phyloP scores from a whole-genome alignment of 1,284 basidiomycete species.

The Malassezia vespertilionis region DNA sequence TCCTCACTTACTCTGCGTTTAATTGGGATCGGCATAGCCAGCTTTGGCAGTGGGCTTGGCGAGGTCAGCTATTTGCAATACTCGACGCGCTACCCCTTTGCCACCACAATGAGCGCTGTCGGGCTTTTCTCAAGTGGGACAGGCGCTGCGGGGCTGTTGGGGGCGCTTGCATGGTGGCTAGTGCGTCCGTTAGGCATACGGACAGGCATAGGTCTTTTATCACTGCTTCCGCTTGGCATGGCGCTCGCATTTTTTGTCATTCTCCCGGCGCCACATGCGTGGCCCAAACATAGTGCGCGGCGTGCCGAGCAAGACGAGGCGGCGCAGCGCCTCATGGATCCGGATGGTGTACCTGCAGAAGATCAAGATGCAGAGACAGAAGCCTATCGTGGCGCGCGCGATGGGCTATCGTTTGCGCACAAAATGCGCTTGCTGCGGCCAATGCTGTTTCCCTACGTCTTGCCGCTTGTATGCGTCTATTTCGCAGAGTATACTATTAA shows the following conservation, averaged over 20 bases:
- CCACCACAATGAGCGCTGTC: conserved; percentile 20
- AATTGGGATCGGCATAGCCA: conserved; percentile 75
- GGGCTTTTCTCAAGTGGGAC: conserved; percentile 60
- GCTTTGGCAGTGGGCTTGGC: conserved; percentile 83
- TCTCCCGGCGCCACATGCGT: neutral
- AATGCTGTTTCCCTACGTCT: conserved; percentile 38
- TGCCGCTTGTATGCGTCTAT: conserved; percentile 42
- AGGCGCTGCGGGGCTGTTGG: conserved; percentile 82
- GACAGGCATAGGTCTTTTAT: conserved; percentile 58
- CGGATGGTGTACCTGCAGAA: neutral
- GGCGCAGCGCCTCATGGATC: neutral
- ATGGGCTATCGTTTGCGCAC: conserved; percentile 24
- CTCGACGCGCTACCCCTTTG: conserved; percentile 57
- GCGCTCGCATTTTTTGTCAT: conserved; percentile 23
- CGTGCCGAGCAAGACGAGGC: neutral
- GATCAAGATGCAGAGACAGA: conserved; percentile 1
- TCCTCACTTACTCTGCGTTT: conserved; percentile 61
- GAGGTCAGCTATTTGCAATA: conserved; percentile 90
- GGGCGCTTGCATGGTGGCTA: conserved; percentile 90
- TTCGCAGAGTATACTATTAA: conserved; percentile 47
- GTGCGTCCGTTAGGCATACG: conserved; percentile 73
- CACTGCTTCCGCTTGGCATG: conserved; percentile 34
- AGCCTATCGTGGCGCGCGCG: neutral
- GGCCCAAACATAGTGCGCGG: neutral
- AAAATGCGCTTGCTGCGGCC: conserved; percentile 39